Evolutionary conservation across 192 early-diverging fungal genomes (phyloP).

Genomic region (Linnemannia exigua): DNA sequence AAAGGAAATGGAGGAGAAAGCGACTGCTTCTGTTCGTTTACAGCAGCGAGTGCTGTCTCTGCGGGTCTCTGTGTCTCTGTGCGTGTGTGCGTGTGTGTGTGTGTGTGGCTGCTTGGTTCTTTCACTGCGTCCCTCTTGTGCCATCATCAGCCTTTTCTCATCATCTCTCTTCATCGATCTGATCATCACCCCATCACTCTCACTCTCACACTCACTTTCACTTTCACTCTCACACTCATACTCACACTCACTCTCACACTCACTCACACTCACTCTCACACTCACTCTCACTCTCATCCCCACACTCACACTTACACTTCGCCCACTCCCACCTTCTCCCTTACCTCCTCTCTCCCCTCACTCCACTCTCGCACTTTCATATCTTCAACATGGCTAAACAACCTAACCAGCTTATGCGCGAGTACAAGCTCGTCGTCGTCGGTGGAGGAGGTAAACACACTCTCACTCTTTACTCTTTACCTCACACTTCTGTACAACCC

Average conservation of each 20-base stretch:
- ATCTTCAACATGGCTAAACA: conserved; percentile 39
- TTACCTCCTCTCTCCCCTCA: background rate
- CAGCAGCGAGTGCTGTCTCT: too few relatives aligned
- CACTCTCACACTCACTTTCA: too few relatives aligned
- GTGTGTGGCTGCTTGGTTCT: background rate
- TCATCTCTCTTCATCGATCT: background rate
- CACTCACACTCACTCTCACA: conserved; percentile 5
- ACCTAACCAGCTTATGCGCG: conserved; percentile 60
- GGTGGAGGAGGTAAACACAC: conserved; percentile 78
- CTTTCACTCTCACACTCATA: conserved; percentile 5
- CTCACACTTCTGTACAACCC: background rate
- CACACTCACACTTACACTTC: background rate
- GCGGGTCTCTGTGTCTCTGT: background rate
- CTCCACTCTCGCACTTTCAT: background rate
- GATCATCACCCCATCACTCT: background rate
- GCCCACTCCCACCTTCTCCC: background rate
- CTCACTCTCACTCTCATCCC: conserved; percentile 8
- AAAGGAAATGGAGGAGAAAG: background rate
- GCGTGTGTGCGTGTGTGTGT: background rate
- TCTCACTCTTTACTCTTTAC: background rate
- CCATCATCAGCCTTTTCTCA: background rate
- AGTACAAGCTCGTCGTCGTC: conserved; percentile 86
- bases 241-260: background rate
- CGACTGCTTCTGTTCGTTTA: too few relatives aligned
- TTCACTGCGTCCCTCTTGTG: conserved; percentile 3